phyloP scores from a whole-genome alignment of 345 rosid genomes.

The Laguncularia racemosa region DNA sequence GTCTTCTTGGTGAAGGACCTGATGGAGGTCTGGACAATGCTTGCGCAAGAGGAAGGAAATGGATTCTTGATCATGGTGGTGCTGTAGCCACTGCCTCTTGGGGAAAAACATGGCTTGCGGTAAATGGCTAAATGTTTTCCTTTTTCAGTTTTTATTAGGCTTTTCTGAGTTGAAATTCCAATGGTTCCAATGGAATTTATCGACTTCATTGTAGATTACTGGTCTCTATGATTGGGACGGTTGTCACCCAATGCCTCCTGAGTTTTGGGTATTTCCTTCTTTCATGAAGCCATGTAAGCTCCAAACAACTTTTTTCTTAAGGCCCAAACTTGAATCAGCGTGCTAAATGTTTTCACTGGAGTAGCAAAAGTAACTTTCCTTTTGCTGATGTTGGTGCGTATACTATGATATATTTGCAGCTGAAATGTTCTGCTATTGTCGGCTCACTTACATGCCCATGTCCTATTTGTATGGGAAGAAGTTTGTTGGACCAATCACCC shows the following conservation, averaged over 20 bases:
- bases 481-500: conserved; percentile 50
- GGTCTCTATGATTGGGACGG: conserved; percentile 59
- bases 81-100: conserved; percentile 39
- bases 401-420: conserved; percentile 19
- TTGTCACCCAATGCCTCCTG: conserved; percentile 64
- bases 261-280: conserved; percentile 58
- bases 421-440: conserved; percentile 60
- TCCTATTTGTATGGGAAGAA: conserved; percentile 58
- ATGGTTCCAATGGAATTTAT: neutral
- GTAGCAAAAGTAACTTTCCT: no score
- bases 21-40: conserved; percentile 38
- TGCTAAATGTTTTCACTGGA: neutral
- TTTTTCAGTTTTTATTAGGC: neutral
- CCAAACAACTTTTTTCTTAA: neutral
- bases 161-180: neutral
- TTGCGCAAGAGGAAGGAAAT: conserved; percentile 32
- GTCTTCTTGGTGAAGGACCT: conserved; percentile 39
- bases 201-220: conserved; percentile 16
- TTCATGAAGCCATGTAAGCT: conserved; percentile 45
- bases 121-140: neutral
- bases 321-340: neutral
- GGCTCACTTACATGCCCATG: conserved; percentile 66
- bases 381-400: neutral
- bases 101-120: conserved; percentile 58
- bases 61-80: conserved; percentile 45